Conservation (phyloP, 805 yeast genomes). For the Saccharomycopsis amapae region DNA sequence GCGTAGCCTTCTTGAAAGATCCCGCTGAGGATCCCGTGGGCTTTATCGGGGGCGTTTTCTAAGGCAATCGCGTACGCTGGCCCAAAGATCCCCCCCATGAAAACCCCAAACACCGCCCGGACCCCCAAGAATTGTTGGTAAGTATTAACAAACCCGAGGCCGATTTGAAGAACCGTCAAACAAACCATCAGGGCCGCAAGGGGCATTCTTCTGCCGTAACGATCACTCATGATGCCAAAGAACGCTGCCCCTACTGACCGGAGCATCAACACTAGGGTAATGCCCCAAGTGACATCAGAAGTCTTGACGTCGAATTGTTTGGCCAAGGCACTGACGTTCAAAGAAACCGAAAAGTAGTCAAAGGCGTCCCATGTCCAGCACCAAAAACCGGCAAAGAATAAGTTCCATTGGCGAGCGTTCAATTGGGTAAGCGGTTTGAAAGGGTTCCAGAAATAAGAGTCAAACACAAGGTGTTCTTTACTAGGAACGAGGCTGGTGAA, state of each 20-base stretch:
- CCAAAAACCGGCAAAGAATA: constrained; percentile 49
- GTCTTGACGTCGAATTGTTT: constrained; percentile 36
- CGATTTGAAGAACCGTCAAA: constrained; percentile 49
- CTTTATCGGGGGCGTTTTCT: constrained; percentile 52
- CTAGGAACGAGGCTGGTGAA: constrained; percentile 4
- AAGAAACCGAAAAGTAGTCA: constrained; percentile 58
- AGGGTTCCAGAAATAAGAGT: constrained; percentile 31
- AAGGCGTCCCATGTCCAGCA: constrained; percentile 72
- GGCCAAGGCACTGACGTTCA: constrained; percentile 47
- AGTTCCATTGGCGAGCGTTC: constrained; percentile 43
- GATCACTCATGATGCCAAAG: constrained; percentile 54
- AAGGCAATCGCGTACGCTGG: constrained; percentile 59
- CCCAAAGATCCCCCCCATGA: constrained; percentile 57
- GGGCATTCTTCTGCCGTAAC: constrained; percentile 57
- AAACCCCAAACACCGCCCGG: constrained; percentile 53
- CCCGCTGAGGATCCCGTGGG: constrained; percentile 59
- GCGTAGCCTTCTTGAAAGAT: constrained; percentile 51
- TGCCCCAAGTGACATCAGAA: constrained; percentile 61
- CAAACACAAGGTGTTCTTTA: background rate
- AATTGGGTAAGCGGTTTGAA: constrained; percentile 34
- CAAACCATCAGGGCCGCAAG: constrained; percentile 38
- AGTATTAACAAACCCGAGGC: constrained; percentile 53
- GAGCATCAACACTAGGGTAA: constrained; percentile 60
- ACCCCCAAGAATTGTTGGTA: constrained; percentile 54
- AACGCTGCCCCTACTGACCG: constrained; percentile 58